A percentile compares a stretch with the other conserved stretches of the same genome.
Conservation (phyloP, 148 eudicot species). For the Euryodendron excelsum region DNA sequence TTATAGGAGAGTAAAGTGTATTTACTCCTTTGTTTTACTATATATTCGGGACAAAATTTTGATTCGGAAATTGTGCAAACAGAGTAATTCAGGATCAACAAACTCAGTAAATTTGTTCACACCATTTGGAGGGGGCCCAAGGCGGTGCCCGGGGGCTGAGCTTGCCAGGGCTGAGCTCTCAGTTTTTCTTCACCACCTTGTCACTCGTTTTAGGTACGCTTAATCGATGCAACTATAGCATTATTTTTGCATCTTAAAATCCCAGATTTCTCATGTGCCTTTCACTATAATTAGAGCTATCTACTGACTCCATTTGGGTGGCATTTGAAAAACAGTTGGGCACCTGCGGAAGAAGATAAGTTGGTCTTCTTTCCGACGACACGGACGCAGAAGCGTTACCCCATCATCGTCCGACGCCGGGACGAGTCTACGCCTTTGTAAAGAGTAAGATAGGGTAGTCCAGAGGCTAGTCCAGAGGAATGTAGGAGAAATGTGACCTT, state of each 20-base stretch:
- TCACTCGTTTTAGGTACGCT: conserved; percentile 76
- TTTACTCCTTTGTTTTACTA: too few relatives aligned
- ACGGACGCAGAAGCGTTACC: conserved; percentile 62
- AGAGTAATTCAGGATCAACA: conserved; percentile 42
- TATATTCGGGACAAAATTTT: not conserved
- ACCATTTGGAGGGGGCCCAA: conserved; percentile 95
- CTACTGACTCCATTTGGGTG: not conserved
- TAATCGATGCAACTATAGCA: too few relatives aligned
- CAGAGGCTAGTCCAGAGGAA: too few relatives aligned
- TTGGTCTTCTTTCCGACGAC: conserved; percentile 74
- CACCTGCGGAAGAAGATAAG: conserved; percentile 54
- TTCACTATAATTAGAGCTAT: not conserved
- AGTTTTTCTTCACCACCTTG: conserved; percentile 86
- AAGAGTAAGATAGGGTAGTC: conserved; percentile 6
- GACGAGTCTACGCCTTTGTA: conserved; percentile 6
- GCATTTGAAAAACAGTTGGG: conserved; percentile 43
- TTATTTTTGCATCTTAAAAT: not conserved
- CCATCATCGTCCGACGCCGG: conserved; percentile 46
- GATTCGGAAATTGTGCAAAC: not conserved
- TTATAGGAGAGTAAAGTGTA: too few relatives aligned
- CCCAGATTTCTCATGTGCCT: too few relatives aligned
- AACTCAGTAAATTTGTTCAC: conserved; percentile 50
- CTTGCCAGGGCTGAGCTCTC: conserved; percentile 76
- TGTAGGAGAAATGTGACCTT: not conserved
- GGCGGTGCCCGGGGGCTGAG: conserved; percentile 93